These are phyloP conservation scores for Thalia dealbata DNA, from an alignment of 176 grass and related monocot species.

Conservation along the genomic window DNA sequence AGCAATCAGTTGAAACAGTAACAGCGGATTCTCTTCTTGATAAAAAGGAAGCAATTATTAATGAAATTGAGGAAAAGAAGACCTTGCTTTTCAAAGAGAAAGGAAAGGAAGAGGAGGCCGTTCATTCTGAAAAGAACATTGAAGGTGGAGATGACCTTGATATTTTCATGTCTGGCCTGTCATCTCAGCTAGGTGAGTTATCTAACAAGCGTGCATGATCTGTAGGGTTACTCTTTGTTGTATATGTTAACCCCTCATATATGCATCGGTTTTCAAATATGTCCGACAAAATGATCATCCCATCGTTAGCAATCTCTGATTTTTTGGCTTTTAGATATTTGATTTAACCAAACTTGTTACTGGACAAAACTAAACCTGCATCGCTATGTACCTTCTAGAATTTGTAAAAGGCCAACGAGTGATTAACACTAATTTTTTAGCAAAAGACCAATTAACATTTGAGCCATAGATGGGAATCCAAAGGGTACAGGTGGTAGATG, in stretches of 20 bases:
- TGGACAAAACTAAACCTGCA: not conserved
- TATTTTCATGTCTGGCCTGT: constrained; percentile 88
- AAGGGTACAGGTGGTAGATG: not conserved
- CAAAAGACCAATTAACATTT: not conserved
- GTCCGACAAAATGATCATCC: no score
- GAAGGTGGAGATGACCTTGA: constrained; percentile 82
- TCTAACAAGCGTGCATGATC: constrained; percentile 9
- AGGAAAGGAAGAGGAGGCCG: constrained; percentile 50
- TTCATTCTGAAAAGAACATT: constrained; percentile 18
- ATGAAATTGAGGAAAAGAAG: constrained; percentile 63
- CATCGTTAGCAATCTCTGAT: not conserved
- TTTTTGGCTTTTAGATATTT: not conserved
- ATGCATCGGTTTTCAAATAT: no score
- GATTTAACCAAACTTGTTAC: not conserved
- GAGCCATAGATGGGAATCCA: not conserved
- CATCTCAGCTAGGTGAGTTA: constrained; percentile 82
- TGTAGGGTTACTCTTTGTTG: no score
- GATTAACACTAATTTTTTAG: no score
- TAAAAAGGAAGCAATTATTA: constrained; percentile 60
- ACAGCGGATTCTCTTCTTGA: constrained; percentile 93
- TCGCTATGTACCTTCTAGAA: not conserved
- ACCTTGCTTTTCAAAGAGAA: constrained; percentile 74
- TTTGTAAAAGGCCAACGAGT: not conserved
- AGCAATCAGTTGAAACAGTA: constrained; percentile 80
- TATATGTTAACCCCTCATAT: no score